Evolutionary conservation across 129 eudicot species (phyloP), one percentile per base, ranked within the genome.

Genomic region (Scalesia atractyloides): DNA sequence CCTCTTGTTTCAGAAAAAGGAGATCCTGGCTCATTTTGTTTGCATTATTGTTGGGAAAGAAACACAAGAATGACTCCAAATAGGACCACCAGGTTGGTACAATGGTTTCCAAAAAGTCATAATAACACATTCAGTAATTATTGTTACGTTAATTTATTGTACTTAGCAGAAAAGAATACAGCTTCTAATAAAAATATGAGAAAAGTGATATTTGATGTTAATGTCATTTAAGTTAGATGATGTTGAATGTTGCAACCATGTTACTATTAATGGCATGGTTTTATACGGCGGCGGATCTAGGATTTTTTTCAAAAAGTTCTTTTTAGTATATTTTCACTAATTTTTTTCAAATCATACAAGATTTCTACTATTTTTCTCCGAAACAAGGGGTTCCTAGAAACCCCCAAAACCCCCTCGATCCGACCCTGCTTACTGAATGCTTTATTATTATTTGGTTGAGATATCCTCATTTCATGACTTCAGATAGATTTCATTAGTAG

Each of bases 1-100:
- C 59, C 68, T 57, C 62, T 56, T 66, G 74, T 56, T 66, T 56
- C 49, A 67, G 59, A 44, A 41, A 53, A 33, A 2, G 74, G 48
- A 64, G 46, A 22, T 22, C 20, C 58, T 51, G 37, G 37, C 68
- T 76, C 80, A 57, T 76, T 59, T 68, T 66, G 80, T 76, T 53
- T 76, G 75, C 80, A 58, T 61, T 71, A 60, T 33, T 76, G 57
- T 67, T 69, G 81, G 75, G 81, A 77, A 77, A 77, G 65, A 60
- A 76, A 77, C 64, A 62, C 76, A 60, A 20, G 64, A 57, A 60
- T 48, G 76, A 77, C 69, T 69, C 64, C 81, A 76, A 59, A 69
- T 49, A 69, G 75, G 70, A 48, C 76, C 54, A 69, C 75, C 70
- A 69, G 44, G 75, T 34, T 76, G 10, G 81, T 76, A 68, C 75